These are phyloP conservation scores for Anethum foeniculum DNA, from an alignment of 140 eudicot genomes.

Conservation along the genomic window DNA sequence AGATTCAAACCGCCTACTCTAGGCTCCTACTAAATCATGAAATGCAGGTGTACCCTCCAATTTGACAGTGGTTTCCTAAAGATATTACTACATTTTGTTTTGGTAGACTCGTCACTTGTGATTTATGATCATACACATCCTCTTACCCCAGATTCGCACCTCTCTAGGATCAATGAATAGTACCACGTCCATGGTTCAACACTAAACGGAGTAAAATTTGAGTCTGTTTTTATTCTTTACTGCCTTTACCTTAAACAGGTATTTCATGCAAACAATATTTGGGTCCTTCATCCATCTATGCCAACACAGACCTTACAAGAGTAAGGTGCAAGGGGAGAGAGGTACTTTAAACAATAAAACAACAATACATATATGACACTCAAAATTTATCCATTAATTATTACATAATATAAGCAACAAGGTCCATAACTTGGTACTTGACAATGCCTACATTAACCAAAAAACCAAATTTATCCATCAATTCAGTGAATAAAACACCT, in stretches of 20 bases:
- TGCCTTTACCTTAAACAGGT: not conserved
- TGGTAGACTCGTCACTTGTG: too few relatives aligned
- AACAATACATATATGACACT: not conserved
- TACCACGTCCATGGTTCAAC: not conserved
- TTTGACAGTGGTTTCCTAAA: too few relatives aligned
- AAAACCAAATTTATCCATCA: not conserved
- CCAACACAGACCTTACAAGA: not conserved
- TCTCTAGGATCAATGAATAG: too few relatives aligned
- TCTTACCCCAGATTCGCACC: too few relatives aligned
- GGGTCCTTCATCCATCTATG: not conserved
- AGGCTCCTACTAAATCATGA: too few relatives aligned
- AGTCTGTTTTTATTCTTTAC: not conserved
- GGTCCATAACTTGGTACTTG: constrained; percentile 8
- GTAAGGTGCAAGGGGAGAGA: not conserved
- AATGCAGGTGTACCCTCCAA: too few relatives aligned
- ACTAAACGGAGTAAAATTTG: not conserved
- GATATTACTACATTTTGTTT: too few relatives aligned
- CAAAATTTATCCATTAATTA: not conserved
- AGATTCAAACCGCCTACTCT: too few relatives aligned
- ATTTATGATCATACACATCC: not conserved
- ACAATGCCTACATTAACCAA: not conserved
- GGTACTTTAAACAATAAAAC: not conserved
- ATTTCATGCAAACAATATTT: not conserved
- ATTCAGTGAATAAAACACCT: not conserved
- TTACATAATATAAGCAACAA: not conserved